Percentiles rank a stretch among this genome's conserved stretches.
phyloP scores from a whole-genome alignment of 208 protist species.

The Novymonas esmeraldas region DNA sequence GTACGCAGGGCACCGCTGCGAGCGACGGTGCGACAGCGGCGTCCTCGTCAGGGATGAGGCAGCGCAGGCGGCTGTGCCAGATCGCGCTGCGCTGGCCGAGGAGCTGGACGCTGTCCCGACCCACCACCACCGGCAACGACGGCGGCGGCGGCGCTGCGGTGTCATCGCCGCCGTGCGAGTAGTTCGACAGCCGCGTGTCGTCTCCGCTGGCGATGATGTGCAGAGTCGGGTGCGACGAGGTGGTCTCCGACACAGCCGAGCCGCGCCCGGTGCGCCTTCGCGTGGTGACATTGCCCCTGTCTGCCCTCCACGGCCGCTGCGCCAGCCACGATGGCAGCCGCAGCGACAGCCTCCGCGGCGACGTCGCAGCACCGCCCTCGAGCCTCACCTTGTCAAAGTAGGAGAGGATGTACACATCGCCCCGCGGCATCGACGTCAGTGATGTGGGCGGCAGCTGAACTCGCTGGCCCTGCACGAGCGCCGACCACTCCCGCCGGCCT shows the following conservation, averaged over 20 bases:
- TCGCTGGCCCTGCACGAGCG: slow-evolving; percentile 23
- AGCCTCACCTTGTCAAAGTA: slow-evolving; percentile 21
- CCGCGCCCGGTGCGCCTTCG: too few relatives aligned
- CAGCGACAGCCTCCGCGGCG: not conserved
- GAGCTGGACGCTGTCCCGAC: slow-evolving; percentile 19
- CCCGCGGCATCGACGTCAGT: not conserved
- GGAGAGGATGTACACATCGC: slow-evolving; percentile 17
- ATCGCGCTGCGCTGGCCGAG: slow-evolving; percentile 7
- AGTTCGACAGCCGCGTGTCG: slow-evolving; percentile 19
- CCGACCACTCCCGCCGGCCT: slow-evolving; percentile 3
- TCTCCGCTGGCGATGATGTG: slow-evolving; percentile 25
- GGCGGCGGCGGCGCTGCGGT: not conserved
- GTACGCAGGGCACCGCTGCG: slow-evolving; percentile 23
- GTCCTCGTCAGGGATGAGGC: slow-evolving; percentile 4
- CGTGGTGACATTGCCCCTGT: not conserved
- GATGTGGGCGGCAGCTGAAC: slow-evolving; percentile 10
- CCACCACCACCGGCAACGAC: not conserved
- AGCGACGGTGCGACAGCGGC: not conserved
- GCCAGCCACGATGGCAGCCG: not conserved
- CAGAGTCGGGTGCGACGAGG: slow-evolving; percentile 3
- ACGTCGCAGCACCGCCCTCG: slow-evolving; percentile 3
- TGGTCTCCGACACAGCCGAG: too few relatives aligned
- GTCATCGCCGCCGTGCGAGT: slow-evolving; percentile 1
- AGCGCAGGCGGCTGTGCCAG: slow-evolving; percentile 32
- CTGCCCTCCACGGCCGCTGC: not conserved